phyloP scores from a whole-genome alignment of 495 filamentous ascomycete genomes.

The Xylaria sp. region DNA sequence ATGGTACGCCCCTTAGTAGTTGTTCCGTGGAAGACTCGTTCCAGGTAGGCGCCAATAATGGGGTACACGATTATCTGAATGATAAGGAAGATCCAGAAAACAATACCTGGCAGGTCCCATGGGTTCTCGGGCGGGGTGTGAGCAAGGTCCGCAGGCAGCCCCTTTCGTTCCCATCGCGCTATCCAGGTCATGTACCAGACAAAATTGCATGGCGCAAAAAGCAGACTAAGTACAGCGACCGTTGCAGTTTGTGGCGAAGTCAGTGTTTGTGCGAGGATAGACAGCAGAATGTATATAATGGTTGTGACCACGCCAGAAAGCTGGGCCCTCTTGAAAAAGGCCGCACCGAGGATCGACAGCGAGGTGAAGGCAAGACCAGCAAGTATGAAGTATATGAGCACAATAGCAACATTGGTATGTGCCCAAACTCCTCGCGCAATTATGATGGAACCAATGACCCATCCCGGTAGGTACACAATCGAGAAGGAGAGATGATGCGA shows the following conservation, averaged over 20 bases:
- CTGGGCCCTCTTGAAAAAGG: slow-evolving; percentile 80
- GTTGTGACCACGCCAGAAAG: slow-evolving; percentile 74
- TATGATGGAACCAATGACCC: slow-evolving; percentile 71
- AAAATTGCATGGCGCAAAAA: slow-evolving; percentile 81
- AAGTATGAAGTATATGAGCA: slow-evolving; percentile 69
- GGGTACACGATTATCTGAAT: slow-evolving; percentile 78
- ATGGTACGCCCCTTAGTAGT: slow-evolving; percentile 66
- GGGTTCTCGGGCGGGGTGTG: slow-evolving; percentile 63
- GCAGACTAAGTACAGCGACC: slow-evolving; percentile 66
- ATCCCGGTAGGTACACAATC: slow-evolving; percentile 70
- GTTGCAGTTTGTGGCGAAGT: slow-evolving; percentile 61
- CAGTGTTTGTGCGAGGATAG: slow-evolving; percentile 71
- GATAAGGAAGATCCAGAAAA: slow-evolving; percentile 71
- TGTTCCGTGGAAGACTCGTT: slow-evolving; percentile 78
- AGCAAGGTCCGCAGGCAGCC: slow-evolving; percentile 61
- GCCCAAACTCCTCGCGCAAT: slow-evolving; percentile 67
- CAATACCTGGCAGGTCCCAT: slow-evolving; percentile 69
- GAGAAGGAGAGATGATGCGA: slow-evolving; percentile 74
- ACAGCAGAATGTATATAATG: slow-evolving; percentile 69
- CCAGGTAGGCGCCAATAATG: slow-evolving; percentile 71
- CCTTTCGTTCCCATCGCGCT: slow-evolving; percentile 69
- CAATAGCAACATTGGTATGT: slow-evolving; percentile 62
- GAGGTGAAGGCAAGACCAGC: slow-evolving; percentile 69
- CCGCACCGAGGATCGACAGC: slow-evolving; percentile 71
- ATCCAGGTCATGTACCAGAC: slow-evolving; percentile 73